Evolutionary conservation across 1,139 yeast species (phyloP), one percentile per base, ranked within the genome.

Genomic region (Suhomyces panamericanus): DNA sequence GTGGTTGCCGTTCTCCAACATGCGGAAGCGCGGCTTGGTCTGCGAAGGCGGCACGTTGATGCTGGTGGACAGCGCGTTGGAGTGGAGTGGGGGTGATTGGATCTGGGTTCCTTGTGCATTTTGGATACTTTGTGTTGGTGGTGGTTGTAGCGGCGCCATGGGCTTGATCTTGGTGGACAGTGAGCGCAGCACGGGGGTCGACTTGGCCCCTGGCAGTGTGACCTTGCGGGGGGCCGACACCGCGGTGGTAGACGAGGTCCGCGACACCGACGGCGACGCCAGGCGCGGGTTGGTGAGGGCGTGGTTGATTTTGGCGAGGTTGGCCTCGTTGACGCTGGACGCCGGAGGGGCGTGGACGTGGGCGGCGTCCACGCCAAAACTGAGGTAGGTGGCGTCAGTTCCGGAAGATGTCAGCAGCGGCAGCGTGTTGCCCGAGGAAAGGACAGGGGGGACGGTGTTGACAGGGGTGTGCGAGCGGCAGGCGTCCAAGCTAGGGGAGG

Each of bases 1-100:
- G 63, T 91, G 98, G 11, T 67, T 52, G 3, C 95, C 91, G 51
- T 83, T 83, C 39, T 83, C 89, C 42, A 70, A 62, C 60, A 82
- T 67, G 32, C 65, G 57, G 56, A 83, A 83, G 35, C 89, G 57
- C 1, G 81, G 78, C 42, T 62, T 20, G 14, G 24, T 36, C 11
- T 29, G 16, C 10, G 22, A 29, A 16, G 30, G n/a, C 15, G 45
- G 22, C 24, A 39, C 14, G 20, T 37, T 37, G 20, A 49, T 32
- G 41, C 48, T 52, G 22, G 53, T 33, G 10, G 51, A 43, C 15
- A 52, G 48, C 3, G 47, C 32, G 4, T 40, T 35, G 35, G 47
- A 39, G 4, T 47, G 33, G 7, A 41, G 39, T 8, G 27, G 17
- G 0, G 37, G 12, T 2, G 9, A 27, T 16, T 24, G 46, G 27